phyloP scores from a whole-genome alignment of 2,329 filamentous ascomycete genomes.

The Fusarium gaditjirri region DNA sequence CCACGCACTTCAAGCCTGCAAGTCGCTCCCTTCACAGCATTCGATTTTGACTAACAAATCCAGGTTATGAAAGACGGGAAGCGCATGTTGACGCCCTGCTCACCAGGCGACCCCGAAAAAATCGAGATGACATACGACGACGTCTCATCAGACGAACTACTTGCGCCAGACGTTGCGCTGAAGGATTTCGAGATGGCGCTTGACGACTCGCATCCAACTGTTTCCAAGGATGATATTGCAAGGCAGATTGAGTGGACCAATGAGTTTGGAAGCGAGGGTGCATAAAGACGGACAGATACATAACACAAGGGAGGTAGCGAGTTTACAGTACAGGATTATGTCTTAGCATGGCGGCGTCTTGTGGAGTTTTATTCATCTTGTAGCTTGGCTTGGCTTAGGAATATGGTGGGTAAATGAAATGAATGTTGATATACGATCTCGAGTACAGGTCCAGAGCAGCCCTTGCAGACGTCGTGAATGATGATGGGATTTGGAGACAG shows the following conservation, averaged over 20 bases:
- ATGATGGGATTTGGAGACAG: neutral
- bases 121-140: conserved; percentile 95
- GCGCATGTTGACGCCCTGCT: conserved; percentile 86
- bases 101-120: conserved; percentile 86
- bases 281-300: conserved; percentile 52
- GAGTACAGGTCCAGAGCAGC: neutral
- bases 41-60: neutral
- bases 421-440: neutral
- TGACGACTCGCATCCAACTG: conserved; percentile 87
- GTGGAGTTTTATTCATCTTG: conserved; percentile 36
- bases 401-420: conserved; percentile 32
- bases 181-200: conserved; percentile 96
- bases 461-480: neutral
- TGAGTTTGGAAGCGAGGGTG: conserved; percentile 94
- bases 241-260: conserved; percentile 92
- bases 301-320: conserved; percentile 20
- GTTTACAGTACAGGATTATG: conserved; percentile 39
- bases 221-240: conserved; percentile 85
- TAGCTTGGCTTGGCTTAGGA: conserved; percentile 26
- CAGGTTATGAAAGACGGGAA: conserved; percentile 77
- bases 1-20: conserved; percentile 97
- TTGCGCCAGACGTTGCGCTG: conserved; percentile 85
- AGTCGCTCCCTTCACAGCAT: conserved; percentile 25
- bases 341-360: conserved; percentile 42
- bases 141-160: conserved; percentile 82